phyloP scores from a whole-genome alignment of 225 moss, liverwort and hornwort genomes.

The Polytrichum formosum region DNA sequence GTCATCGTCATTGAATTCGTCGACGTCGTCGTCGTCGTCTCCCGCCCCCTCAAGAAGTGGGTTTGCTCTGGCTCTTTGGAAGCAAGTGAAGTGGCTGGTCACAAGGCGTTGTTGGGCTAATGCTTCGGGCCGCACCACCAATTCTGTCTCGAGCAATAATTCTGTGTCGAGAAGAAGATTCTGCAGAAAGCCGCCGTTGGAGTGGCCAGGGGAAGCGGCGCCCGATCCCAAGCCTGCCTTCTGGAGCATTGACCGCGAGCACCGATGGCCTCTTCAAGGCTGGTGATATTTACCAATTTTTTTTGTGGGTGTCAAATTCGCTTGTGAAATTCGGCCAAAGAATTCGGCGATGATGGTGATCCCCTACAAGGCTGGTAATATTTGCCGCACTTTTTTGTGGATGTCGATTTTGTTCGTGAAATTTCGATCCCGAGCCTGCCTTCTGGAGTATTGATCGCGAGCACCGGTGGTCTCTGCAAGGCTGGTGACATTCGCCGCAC shows the following conservation, averaged over 20 bases:
- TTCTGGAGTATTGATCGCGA: conserved; percentile 6
- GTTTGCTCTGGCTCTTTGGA: conserved; percentile 4
- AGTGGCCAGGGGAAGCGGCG: conserved; percentile 7
- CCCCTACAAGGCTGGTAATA: not conserved
- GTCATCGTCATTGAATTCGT: too few relatives aligned
- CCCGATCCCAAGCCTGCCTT: not conserved
- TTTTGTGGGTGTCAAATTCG: too few relatives aligned
- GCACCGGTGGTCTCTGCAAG: conserved; percentile 9
- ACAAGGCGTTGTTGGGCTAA: not conserved
- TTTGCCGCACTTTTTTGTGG: not conserved
- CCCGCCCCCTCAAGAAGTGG: not conserved
- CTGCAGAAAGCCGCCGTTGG: not conserved
- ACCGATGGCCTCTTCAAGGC: conserved; percentile 12
- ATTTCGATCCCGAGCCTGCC: not conserved
- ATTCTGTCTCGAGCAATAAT: not conserved
- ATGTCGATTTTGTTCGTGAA: not conserved
- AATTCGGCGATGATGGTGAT: not conserved
- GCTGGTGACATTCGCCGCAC: not conserved
- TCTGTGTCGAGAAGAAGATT: not conserved
- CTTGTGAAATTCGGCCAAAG: not conserved
- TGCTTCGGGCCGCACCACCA: not conserved
- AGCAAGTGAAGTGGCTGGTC: conserved; percentile 5
- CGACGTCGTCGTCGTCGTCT: not conserved
- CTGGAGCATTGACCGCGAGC: conserved; percentile 8
- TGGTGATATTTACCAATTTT: not conserved